phyloP scores from a whole-genome alignment of 441 rosid genomes.

The Populus trichocarpa region DNA sequence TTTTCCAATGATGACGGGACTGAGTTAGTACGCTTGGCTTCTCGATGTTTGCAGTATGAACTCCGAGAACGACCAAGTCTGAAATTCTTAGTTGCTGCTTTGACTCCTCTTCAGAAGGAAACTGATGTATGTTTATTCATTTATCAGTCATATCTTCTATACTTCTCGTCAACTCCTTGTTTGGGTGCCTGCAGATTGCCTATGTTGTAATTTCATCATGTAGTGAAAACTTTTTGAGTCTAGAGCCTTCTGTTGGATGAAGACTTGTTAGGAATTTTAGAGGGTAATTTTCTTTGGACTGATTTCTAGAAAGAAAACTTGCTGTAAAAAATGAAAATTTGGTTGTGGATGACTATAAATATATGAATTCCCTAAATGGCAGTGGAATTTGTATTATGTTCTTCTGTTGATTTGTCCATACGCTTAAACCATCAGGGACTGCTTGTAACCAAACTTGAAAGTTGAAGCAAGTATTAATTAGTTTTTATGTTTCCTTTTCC shows the following conservation, averaged over 20 bases:
- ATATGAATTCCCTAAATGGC: background rate
- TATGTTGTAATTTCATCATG: background rate
- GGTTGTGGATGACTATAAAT: background rate
- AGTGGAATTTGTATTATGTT: background rate
- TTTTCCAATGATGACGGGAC: slow-evolving; percentile 78
- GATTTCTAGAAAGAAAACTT: background rate
- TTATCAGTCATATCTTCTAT: background rate
- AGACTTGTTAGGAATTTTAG: background rate
- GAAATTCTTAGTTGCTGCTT: slow-evolving; percentile 67
- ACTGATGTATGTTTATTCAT: slow-evolving; percentile 44
- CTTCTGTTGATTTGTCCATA: background rate
- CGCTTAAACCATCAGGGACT: background rate
- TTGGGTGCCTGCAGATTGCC: background rate
- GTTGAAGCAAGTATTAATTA: background rate
- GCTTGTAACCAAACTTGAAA: background rate
- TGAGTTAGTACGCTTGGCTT: slow-evolving; percentile 86
- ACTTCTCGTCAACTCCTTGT: background rate
- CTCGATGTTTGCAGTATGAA: slow-evolving; percentile 88
- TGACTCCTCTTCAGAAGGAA: slow-evolving; percentile 84
- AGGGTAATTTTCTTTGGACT: background rate
- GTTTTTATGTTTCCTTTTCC: slow-evolving; percentile 19
- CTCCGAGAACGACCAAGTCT: slow-evolving; percentile 86
- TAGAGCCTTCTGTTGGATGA: background rate
- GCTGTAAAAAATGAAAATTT: background rate
- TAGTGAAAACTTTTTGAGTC: background rate